Percentiles rank a stretch among this genome's conserved stretches.
These are phyloP conservation scores for Apiosordaria backusii DNA, from an alignment of 495 filamentous ascomycete genomes.

Conservation along the genomic window DNA sequence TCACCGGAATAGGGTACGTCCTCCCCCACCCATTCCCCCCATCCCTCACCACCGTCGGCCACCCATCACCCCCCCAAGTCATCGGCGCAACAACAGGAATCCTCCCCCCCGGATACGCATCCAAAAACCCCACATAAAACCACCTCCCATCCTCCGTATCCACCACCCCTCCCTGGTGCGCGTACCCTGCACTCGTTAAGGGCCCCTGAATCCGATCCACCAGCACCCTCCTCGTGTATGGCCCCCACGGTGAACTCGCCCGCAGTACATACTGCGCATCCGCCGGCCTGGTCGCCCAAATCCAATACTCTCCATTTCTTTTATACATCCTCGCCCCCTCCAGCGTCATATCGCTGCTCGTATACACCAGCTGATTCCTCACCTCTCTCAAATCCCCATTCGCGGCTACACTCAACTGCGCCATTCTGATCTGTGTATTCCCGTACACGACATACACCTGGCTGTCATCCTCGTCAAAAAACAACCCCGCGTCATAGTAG, in stretches of 20 bases:
- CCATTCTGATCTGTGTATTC: constrained; percentile 45
- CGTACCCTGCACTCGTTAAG: constrained; percentile 41
- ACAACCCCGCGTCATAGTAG: constrained; percentile 57
- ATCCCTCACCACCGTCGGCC: constrained; percentile 39
- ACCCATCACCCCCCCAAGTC: constrained; percentile 49
- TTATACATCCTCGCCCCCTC: constrained; percentile 59
- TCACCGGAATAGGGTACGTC: constrained; percentile 43
- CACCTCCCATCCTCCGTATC: constrained; percentile 50
- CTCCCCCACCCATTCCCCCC: constrained; percentile 43
- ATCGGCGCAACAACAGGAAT: constrained; percentile 56
- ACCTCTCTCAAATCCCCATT: constrained; percentile 2
- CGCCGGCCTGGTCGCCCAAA: constrained; percentile 46
- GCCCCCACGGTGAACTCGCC: constrained; percentile 44
- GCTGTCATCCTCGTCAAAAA: constrained; percentile 55
- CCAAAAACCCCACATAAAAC: constrained; percentile 58
- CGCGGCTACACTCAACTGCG: constrained; percentile 48
- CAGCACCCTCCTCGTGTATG: constrained; percentile 42
- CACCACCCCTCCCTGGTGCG: constrained; percentile 57
- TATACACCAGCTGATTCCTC: constrained; percentile 42
- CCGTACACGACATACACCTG: constrained; percentile 58
- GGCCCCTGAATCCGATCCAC: constrained; percentile 37
- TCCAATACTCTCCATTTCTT: constrained; percentile 52
- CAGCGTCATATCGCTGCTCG: constrained; percentile 34
- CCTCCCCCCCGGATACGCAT: constrained; percentile 53
- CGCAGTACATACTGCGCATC: constrained; percentile 48